Percentiles rank a stretch among this genome's conserved stretches.
These are phyloP conservation scores for Heracleum sosnowskyi DNA, from an alignment of 129 eudicot species.

Conservation along the genomic window DNA sequence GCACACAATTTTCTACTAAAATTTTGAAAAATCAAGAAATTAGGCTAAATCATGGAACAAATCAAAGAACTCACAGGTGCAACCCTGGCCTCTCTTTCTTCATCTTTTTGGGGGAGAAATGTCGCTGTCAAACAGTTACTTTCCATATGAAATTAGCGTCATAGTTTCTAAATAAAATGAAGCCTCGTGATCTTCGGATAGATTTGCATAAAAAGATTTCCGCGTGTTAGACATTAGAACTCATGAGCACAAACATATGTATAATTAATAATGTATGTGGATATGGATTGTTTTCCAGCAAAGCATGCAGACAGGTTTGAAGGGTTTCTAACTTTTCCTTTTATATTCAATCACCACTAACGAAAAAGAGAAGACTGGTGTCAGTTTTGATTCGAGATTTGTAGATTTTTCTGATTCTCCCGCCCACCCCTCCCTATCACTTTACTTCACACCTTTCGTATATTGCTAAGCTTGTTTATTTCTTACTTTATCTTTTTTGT, in stretches of 20 bases:
- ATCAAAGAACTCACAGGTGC: too few relatives aligned
- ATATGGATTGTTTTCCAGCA: not conserved
- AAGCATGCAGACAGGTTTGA: constrained; percentile 10
- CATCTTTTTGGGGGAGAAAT: not conserved
- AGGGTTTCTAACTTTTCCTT: constrained; percentile 10
- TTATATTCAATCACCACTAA: not conserved
- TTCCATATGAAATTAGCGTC: not conserved
- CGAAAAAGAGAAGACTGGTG: constrained; percentile 10
- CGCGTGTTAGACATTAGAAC: not conserved
- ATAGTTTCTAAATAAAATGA: not conserved
- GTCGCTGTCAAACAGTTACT: not conserved
- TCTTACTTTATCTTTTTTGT: not conserved
- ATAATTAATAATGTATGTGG: too few relatives aligned
- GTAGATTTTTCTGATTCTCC: constrained; percentile 11
- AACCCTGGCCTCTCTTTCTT: not conserved
- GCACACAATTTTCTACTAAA: too few relatives aligned
- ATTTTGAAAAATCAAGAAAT: too few relatives aligned
- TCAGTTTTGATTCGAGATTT: constrained; percentile 11
- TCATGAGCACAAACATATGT: too few relatives aligned
- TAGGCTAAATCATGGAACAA: too few relatives aligned
- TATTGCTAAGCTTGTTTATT: not conserved
- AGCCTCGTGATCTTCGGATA: constrained; percentile 1
- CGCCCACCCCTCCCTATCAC: not conserved
- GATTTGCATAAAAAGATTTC: not conserved
- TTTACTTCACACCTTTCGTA: not conserved